Conservation (phyloP, 305 asterid genomes). For the Fraxinus floribunda region DNA sequence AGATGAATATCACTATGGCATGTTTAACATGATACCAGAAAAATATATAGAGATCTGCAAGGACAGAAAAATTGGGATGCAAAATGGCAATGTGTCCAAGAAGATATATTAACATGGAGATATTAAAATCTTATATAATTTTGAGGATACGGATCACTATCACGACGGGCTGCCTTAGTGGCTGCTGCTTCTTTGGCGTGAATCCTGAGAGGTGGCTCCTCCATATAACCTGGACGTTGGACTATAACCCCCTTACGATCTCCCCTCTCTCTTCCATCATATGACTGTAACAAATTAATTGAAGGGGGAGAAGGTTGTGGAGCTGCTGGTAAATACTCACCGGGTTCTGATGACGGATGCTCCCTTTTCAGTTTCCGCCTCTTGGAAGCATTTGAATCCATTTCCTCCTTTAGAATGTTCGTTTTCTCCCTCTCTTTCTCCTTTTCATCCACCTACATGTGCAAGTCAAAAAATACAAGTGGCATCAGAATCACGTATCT, state of each 20-base stretch:
- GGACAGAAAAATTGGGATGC: background rate
- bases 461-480: slow-evolving; percentile 15
- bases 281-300: slow-evolving; percentile 54
- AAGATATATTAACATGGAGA: slow-evolving; percentile 6
- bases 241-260: slow-evolving; percentile 69
- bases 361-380: slow-evolving; percentile 93
- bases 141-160: slow-evolving; percentile 83
- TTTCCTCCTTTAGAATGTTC: slow-evolving; percentile 64
- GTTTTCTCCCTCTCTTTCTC: slow-evolving; percentile 66
- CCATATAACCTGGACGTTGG: slow-evolving; percentile 71
- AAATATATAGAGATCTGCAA: background rate
- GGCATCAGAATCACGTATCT: background rate
- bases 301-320: slow-evolving; percentile 62
- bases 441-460: slow-evolving; percentile 59
- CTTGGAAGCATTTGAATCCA: slow-evolving; percentile 77
- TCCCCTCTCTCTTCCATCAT: slow-evolving; percentile 79
- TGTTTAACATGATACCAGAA: background rate
- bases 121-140: slow-evolving; percentile 12
- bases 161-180: slow-evolving; percentile 76
- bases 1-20: background rate
- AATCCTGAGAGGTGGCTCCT: slow-evolving; percentile 72
- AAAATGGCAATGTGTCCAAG: background rate
- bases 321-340: slow-evolving; percentile 76
- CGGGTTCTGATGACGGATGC: slow-evolving; percentile 76
- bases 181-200: slow-evolving; percentile 71